A percentile compares a stretch with the other conserved stretches of the same genome.
phyloP scores from a whole-genome alignment of 768 basidiomycete genomes.

The Pulveroboletus ravenelii region DNA sequence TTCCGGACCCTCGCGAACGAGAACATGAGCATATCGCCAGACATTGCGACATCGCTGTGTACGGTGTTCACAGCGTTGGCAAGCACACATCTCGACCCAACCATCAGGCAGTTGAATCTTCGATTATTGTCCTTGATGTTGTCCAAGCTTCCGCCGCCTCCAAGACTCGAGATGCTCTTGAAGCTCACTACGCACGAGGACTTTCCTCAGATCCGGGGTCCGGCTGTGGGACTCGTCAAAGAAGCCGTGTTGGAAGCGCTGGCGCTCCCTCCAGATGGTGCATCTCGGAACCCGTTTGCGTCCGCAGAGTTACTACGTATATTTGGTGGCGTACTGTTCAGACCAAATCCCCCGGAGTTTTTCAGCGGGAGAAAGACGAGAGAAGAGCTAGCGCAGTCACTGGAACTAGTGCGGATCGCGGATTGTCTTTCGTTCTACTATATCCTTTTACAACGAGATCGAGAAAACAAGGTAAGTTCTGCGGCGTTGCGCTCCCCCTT shows the following conservation, averaged over 20 bases:
- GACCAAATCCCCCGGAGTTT: constrained; percentile 50
- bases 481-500: background rate
- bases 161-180: constrained; percentile 51
- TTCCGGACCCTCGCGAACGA: constrained; percentile 26
- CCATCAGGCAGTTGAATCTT: constrained; percentile 55
- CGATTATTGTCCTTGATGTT: constrained; percentile 55
- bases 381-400: constrained; percentile 46
- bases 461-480: constrained; percentile 45
- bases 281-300: constrained; percentile 42
- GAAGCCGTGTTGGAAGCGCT: constrained; percentile 57
- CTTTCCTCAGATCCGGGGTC: constrained; percentile 64
- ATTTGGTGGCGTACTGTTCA: constrained; percentile 59
- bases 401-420: constrained; percentile 57
- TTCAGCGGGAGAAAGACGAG: constrained; percentile 36
- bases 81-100: constrained; percentile 56
- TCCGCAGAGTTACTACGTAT: constrained; percentile 51
- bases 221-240: constrained; percentile 64
- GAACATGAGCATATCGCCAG: constrained; percentile 33
- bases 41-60: constrained; percentile 45
- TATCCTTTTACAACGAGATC: constrained; percentile 56
- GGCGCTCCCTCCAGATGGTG: constrained; percentile 20
- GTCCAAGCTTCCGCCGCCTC: constrained; percentile 39
- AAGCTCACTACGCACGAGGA: constrained; percentile 47
- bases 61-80: constrained; percentile 52
- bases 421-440: constrained; percentile 70